phyloP scores from a whole-genome alignment of 208 protist species.

The Crithidia thermophila region DNA sequence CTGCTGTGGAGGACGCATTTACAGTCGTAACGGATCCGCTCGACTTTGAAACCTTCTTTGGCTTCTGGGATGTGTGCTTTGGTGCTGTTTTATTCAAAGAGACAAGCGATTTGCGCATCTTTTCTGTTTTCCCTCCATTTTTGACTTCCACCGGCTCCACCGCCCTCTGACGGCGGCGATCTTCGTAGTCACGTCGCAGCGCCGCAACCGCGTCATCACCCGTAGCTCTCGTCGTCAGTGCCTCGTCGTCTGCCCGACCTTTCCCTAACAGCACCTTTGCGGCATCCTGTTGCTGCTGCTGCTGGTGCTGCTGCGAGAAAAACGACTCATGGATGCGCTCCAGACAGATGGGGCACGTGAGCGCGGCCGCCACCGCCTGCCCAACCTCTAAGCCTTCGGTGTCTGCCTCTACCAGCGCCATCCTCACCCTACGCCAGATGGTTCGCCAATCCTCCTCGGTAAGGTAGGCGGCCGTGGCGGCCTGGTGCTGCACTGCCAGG shows the following conservation, averaged over 20 bases:
- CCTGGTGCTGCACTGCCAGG: conserved; percentile 56
- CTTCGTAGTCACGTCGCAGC: conserved; percentile 25
- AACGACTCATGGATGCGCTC: conserved; percentile 35
- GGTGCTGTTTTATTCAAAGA: too few species aligned
- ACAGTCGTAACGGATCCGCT: too few species aligned
- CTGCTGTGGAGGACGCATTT: too few species aligned
- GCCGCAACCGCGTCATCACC: conserved; percentile 16
- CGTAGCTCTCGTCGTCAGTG: not conserved
- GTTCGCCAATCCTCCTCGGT: conserved; percentile 54
- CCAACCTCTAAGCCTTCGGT: not conserved
- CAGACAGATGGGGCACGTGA: conserved; percentile 63
- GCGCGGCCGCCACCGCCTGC: not conserved
- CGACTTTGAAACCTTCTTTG: too few species aligned
- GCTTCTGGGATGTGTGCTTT: too few species aligned
- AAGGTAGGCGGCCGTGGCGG: conserved; percentile 51
- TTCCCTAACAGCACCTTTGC: too few species aligned
- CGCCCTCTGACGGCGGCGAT: too few species aligned
- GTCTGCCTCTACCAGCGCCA: not conserved
- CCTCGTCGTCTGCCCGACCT: not conserved
- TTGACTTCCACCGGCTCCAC: too few species aligned
- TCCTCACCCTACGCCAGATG: conserved; percentile 23
- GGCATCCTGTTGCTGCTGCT: too few species aligned
- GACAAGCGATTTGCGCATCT: not conserved
- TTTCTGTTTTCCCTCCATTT: not conserved
- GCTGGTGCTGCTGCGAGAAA: conserved; percentile 1